Percentiles rank a stretch among this genome's conserved stretches.
Evolutionary conservation across 2,329 filamentous ascomycete genomes (phyloP).

Genomic region (Xylariaceae sp.): DNA sequence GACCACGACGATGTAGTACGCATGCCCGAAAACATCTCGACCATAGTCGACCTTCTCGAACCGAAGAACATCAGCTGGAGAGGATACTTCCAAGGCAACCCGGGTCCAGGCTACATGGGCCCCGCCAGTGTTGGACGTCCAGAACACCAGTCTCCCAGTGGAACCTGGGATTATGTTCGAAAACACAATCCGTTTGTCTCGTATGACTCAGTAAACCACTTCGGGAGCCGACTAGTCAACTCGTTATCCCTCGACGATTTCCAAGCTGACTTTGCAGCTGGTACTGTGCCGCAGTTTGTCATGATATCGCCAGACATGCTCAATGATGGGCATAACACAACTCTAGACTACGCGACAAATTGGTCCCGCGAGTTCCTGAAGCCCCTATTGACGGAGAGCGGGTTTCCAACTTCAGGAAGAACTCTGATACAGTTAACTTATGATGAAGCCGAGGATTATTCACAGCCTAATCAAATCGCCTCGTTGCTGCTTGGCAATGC

Average conservation of each 20-base stretch:
- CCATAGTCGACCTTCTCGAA: slow-evolving; percentile 44
- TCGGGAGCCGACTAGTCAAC: slow-evolving; percentile 48
- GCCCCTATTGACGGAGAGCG: slow-evolving; percentile 62
- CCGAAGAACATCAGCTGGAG: slow-evolving; percentile 38
- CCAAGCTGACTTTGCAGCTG: slow-evolving; percentile 50
- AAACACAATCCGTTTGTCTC: slow-evolving; percentile 43
- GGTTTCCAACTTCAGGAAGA: slow-evolving; percentile 60
- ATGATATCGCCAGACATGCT: slow-evolving; percentile 63
- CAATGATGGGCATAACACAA: slow-evolving; percentile 67
- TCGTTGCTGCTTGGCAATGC: slow-evolving; percentile 70
- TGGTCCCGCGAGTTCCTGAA: slow-evolving; percentile 67
- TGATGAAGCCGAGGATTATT: slow-evolving; percentile 71
- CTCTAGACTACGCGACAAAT: slow-evolving; percentile 62
- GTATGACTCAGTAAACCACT: slow-evolving; percentile 37
- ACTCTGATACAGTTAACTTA: slow-evolving; percentile 75
- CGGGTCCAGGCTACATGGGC: slow-evolving; percentile 45
- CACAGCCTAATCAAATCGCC: slow-evolving; percentile 63
- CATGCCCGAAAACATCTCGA: slow-evolving; percentile 43
- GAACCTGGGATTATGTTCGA: slow-evolving; percentile 36
- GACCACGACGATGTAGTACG: slow-evolving; percentile 42
- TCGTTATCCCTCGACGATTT: slow-evolving; percentile 63
- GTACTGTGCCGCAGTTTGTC: slow-evolving; percentile 61
- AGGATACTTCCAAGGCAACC: slow-evolving; percentile 44
- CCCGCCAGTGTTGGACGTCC: slow-evolving; percentile 31
- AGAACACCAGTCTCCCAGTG: slow-evolving; percentile 18